Conservation (phyloP, 176 grass and related monocot genomes). For the Puya raimondii region DNA sequence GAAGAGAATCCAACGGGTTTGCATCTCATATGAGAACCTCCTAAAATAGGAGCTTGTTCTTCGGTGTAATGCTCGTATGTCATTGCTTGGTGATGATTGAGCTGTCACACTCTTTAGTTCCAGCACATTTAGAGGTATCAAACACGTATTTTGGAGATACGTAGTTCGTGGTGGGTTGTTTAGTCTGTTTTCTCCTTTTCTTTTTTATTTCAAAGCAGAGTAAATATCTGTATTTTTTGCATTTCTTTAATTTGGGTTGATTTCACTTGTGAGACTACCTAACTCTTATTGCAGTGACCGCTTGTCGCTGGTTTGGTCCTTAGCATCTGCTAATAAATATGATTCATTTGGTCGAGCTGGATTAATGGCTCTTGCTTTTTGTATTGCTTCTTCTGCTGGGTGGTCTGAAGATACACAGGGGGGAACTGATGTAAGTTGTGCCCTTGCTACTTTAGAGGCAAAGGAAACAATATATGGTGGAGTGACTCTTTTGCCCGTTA, state of each 20-base stretch:
- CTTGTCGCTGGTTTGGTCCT: constrained; percentile 57
- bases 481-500: constrained; percentile 21
- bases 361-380: constrained; percentile 87
- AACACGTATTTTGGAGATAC: background rate
- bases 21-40: too few relatives aligned
- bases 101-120: too few relatives aligned
- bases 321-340: constrained; percentile 61
- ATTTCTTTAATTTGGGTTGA: background rate
- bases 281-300: constrained; percentile 46
- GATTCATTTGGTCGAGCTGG: constrained; percentile 88
- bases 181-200: background rate
- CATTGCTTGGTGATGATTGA: too few relatives aligned
- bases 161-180: background rate
- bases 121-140: background rate
- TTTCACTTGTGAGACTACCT: constrained; percentile 1
- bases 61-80: too few relatives aligned
- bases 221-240: background rate
- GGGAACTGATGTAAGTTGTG: constrained; percentile 20
- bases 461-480: constrained; percentile 28
- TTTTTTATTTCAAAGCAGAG: background rate
- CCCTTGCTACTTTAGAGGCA: constrained; percentile 18
- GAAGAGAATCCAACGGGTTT: too few relatives aligned
- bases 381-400: constrained; percentile 58
- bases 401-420: constrained; percentile 29
- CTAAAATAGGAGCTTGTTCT: too few relatives aligned